Evolutionary conservation across 2,329 filamentous ascomycete genomes (phyloP), one percentile per base, ranked within the genome.

Genomic region (Hypoxylon sp.): DNA sequence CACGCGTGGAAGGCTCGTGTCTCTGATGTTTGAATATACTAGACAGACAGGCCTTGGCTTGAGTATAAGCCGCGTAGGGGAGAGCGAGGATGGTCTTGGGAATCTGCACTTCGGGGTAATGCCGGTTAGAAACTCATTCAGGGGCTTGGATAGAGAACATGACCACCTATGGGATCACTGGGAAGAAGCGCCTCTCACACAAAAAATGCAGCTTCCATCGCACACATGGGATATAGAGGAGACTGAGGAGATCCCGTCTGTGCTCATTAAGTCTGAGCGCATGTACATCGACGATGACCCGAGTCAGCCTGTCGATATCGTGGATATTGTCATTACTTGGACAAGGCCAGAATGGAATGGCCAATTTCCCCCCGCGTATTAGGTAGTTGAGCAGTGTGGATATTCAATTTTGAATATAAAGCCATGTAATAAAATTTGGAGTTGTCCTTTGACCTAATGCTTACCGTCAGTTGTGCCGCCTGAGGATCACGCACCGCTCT

Each of bases 281-380:
- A 53, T 63, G 46, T 63, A 66, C 46, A 51, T 69, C 26, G 58
- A 61, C 51, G 46, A 58, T 19, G 54, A 69, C 33, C 29, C 35
- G 5, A 47, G 33, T 3, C 63, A 63, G 55, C 59, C 58, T 17
- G 53, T 66, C 35, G 67, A 66, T 37, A 37, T 69, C 22, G 37
- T 69, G 4, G 59, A 69, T 22, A 48, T 69, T 13, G 24, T 69
- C 9, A 60, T 69, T 14, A 46, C 9, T 4, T 3, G 33, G 33
- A 37, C 33, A 13, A 6, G 33, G 33, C 33, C 33, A 37, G 33
- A 37, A 37, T 37, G 33, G 33, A 13, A 4, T 4, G 33, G 33
- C 33, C 11, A 37, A 1, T 37, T 37, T 37, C 33, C 33, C 4
- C 9, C 9, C 4, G 9, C 33, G 11, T 37, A 37, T 37, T 13